Evolutionary conservation across 805 yeast genomes (phyloP).

Genomic region (Pichia kluyveri): DNA sequence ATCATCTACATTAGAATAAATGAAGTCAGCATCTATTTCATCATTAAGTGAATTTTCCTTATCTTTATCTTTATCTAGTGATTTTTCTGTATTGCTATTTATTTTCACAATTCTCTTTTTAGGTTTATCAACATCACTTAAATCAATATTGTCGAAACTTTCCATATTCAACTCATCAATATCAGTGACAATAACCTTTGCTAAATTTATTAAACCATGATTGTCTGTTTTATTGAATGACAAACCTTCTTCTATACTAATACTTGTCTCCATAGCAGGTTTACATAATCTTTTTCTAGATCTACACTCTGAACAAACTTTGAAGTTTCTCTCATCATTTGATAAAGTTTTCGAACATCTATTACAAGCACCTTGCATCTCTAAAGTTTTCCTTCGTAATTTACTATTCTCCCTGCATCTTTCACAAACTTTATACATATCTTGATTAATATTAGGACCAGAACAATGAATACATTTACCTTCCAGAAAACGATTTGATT

Average conservation of each 20-base stretch:
- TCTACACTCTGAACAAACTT: conserved; percentile 49
- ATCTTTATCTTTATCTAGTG: background rate
- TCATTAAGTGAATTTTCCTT: background rate
- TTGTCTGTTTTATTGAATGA: background rate
- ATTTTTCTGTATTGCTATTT: no score
- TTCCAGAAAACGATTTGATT: conserved; percentile 49
- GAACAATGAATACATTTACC: conserved; percentile 66
- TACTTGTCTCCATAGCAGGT: background rate
- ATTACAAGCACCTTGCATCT: conserved; percentile 51
- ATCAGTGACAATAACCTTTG: no score
- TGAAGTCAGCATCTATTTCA: background rate
- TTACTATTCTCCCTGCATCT: conserved; percentile 57
- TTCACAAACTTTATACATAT: conserved; percentile 53
- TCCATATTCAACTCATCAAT: no score
- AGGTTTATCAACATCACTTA: no score
- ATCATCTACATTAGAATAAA: background rate
- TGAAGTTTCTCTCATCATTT: conserved; percentile 42
- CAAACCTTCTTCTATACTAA: no score
- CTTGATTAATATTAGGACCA: conserved; percentile 40
- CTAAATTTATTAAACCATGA: background rate
- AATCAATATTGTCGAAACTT: no score
- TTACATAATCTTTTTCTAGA: conserved; percentile 35
- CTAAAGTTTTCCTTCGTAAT: conserved; percentile 45
- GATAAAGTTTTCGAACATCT: conserved; percentile 46
- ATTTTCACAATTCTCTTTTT: no score